Conservation (phyloP, 805 yeast genomes). For the Saccharomycodes ludwigii region DNA sequence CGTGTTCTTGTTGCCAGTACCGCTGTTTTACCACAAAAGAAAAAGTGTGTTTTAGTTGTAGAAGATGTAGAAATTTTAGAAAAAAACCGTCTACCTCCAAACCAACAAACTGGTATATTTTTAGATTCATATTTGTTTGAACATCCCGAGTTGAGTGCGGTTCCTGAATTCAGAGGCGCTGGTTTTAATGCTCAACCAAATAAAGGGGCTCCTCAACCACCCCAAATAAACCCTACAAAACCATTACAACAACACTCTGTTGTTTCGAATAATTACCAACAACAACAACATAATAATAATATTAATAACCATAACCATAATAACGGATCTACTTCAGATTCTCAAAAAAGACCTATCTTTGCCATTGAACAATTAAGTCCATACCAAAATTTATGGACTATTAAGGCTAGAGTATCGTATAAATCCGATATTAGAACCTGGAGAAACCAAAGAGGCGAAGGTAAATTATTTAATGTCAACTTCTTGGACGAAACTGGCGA, state of each 20-base stretch:
- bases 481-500: constrained; percentile 92
- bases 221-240: constrained; percentile 1
- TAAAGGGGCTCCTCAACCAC: constrained; percentile 5
- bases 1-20: constrained; percentile 21
- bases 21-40: constrained; percentile 25
- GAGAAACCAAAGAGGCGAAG: constrained; percentile 79
- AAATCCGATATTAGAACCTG: constrained; percentile 83
- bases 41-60: constrained; percentile 36
- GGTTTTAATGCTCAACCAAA: constrained; percentile 7
- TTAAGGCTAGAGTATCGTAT: constrained; percentile 81
- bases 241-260: constrained; percentile 5
- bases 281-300: constrained; percentile 12
- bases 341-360: constrained; percentile 33
- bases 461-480: constrained; percentile 79
- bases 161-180: constrained; percentile 1
- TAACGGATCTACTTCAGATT: constrained; percentile 7
- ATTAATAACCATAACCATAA: constrained; percentile 10
- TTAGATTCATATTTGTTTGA: constrained; percentile 46
- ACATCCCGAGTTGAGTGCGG: constrained; percentile 43
- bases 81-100: constrained; percentile 18
- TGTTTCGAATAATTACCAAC: constrained; percentile 8
- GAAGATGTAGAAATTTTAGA: constrained; percentile 31
- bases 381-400: constrained; percentile 81
- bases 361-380: constrained; percentile 87
- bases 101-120: constrained; percentile 1